Conservation (phyloP, 2,329 filamentous ascomycete species). For the Epichloe brachyelytri region DNA sequence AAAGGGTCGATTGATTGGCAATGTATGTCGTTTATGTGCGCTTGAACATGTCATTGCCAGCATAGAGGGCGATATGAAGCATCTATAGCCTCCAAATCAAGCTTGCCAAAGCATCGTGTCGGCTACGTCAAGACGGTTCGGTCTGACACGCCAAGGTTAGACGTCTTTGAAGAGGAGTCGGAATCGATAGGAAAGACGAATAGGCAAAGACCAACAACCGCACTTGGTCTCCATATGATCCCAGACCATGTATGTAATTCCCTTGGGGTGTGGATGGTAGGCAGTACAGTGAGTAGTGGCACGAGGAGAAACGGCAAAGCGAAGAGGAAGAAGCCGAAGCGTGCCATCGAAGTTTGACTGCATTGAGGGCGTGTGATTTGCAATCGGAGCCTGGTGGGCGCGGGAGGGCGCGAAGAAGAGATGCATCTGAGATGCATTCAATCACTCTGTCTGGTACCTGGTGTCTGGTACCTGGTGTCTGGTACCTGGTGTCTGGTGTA, state of each 20-base stretch:
- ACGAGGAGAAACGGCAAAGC: background rate
- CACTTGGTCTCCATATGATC: slow-evolving; percentile 5
- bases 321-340: background rate
- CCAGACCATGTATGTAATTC: slow-evolving; percentile 6
- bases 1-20: background rate
- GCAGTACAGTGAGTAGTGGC: background rate
- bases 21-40: background rate
- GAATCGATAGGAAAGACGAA: background rate
- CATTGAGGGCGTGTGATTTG: slow-evolving; percentile 1
- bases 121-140: slow-evolving; percentile 15
- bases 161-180: background rate
- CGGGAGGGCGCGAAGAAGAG: background rate
- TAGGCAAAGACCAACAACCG: slow-evolving; percentile 3
- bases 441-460: no score
- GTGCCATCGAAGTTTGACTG: background rate
- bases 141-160: slow-evolving; percentile 7
- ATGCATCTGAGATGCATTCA: slow-evolving; percentile 1
- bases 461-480: no score
- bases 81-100: slow-evolving; percentile 16
- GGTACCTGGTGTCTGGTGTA: background rate
- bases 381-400: background rate
- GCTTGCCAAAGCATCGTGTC: slow-evolving; percentile 10
- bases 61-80: slow-evolving; percentile 9
- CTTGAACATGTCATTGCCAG: slow-evolving; percentile 1
- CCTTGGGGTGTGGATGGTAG: slow-evolving; percentile 7